Base-by-base conservation (phyloP, 345 rosid genomes). In the Aegle marmelos region DNA sequence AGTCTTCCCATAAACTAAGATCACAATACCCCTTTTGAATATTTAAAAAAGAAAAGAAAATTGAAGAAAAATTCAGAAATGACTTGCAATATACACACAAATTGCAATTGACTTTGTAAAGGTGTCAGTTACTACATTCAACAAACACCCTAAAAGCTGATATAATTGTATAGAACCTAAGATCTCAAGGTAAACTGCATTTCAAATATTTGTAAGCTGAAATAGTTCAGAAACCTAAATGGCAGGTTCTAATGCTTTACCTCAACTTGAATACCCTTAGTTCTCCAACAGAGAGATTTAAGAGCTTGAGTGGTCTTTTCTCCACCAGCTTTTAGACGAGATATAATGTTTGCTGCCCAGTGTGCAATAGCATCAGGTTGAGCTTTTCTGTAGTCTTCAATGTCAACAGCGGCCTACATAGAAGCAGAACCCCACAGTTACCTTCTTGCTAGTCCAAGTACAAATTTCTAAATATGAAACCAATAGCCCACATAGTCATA, bases 261-360 rank as follows among this genome's bases (percentile, higher is more conserved):
- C 98, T 96, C 98, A 31, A 90, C 97, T 83, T 87, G 97, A 65
- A 96, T 86, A 63, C 94, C 89, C 82, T 91, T 91, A 74, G 88
- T 85, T 88, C 93, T 90, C 87, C 90, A 93, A 80, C 99, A 92
- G 66, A 96, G 72, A 69, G 98, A 90, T 72, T 79, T 90, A 56
- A 96, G 88, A 36, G 97, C 95, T 80, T 89, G 88, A 1, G 80
- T 78, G 41, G 89, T 80, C 74, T 88, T 89, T 70, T 90, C 95
- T 78, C 95, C 92, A 58, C 84, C 88, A 72, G 91, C 91, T 83
- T 94, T 91, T 68, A 94, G 75, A 7, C 82, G 91, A 78, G 91
- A 85, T 74, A 94, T 81, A 62, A 94, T 94, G 78, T 84, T 91
- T 79, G 87, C 85, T 27, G 97, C 89, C 7, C 87, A 84, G 63